These are phyloP conservation scores for Linaria vulgaris DNA, from an alignment of 257 asterid species.

Conservation along the genomic window DNA sequence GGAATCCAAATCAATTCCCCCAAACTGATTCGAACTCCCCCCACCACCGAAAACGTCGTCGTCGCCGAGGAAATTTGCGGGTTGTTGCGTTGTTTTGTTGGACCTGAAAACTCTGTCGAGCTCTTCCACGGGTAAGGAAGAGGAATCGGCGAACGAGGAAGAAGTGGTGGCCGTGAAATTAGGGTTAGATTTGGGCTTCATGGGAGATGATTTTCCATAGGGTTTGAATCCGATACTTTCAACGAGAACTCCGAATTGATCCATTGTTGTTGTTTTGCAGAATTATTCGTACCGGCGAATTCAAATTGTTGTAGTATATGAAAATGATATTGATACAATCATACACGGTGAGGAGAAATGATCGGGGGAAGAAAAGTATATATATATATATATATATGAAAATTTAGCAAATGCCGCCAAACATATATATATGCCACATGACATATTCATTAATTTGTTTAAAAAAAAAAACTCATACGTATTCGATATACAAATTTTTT, in stretches of 20 bases:
- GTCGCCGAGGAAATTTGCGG: constrained; percentile 29
- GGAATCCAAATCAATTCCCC: constrained; percentile 55
- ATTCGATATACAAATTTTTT: no score
- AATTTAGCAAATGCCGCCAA: no score
- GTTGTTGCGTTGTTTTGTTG: constrained; percentile 29
- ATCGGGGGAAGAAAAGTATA: no score
- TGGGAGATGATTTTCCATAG: constrained; percentile 66
- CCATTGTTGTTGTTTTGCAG: constrained; percentile 44
- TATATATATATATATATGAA: no score
- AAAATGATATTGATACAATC: no score
- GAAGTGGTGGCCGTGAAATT: constrained; percentile 23
- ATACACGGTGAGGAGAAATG: background rate
- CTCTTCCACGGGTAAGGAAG: constrained; percentile 52
- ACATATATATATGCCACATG: no score
- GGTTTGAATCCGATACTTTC: constrained; percentile 80
- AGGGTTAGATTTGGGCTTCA: constrained; percentile 56
- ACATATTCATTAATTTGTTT: no score
- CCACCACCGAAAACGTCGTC: constrained; percentile 47
- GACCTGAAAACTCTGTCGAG: constrained; percentile 58
- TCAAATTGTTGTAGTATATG: background rate
- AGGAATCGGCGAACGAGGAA: constrained; percentile 33
- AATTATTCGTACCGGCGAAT: no score
- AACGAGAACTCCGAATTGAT: constrained; percentile 79
- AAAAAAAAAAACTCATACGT: no score
- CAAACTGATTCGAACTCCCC: constrained; percentile 37